Conservation (phyloP, 306 rosid species). For the Castanea sativa region DNA sequence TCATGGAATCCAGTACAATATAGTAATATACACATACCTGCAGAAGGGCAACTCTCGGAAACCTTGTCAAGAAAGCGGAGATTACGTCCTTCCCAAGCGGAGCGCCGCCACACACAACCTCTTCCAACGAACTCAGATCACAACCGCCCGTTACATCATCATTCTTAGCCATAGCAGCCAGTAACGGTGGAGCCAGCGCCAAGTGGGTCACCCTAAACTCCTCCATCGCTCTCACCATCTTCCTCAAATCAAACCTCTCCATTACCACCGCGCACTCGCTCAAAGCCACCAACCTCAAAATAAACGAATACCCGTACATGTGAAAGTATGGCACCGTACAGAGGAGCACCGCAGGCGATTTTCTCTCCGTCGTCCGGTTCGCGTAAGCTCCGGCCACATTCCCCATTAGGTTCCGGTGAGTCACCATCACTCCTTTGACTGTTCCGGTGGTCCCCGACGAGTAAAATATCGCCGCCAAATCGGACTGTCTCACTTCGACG, state of each 20-base stretch:
- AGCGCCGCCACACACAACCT: conserved; percentile 38
- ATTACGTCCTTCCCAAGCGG: conserved; percentile 36
- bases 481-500: conserved; percentile 42
- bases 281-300: conserved; percentile 30
- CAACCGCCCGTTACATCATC: conserved; percentile 11
- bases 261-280: conserved; percentile 41
- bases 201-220: conserved; percentile 33
- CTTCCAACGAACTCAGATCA: conserved; percentile 37
- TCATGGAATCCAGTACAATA: too few relatives aligned
- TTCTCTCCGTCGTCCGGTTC: neutral
- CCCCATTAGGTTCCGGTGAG: conserved; percentile 47
- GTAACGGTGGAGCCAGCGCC: conserved; percentile 36
- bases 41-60: conserved; percentile 3
- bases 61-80: conserved; percentile 34
- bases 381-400: conserved; percentile 5
- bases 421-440: conserved; percentile 50
- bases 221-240: conserved; percentile 42
- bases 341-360: conserved; percentile 33
- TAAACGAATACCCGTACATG: conserved; percentile 37
- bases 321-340: conserved; percentile 47
- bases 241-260: conserved; percentile 35
- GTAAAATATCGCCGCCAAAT: conserved; percentile 47
- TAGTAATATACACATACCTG: conserved; percentile 27
- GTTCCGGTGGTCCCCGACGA: conserved; percentile 65
- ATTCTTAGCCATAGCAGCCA: conserved; percentile 38